Evolutionary conservation across 352 stramenopile genomes (phyloP).

Genomic region (Phytophthora macrochlamydospora): DNA sequence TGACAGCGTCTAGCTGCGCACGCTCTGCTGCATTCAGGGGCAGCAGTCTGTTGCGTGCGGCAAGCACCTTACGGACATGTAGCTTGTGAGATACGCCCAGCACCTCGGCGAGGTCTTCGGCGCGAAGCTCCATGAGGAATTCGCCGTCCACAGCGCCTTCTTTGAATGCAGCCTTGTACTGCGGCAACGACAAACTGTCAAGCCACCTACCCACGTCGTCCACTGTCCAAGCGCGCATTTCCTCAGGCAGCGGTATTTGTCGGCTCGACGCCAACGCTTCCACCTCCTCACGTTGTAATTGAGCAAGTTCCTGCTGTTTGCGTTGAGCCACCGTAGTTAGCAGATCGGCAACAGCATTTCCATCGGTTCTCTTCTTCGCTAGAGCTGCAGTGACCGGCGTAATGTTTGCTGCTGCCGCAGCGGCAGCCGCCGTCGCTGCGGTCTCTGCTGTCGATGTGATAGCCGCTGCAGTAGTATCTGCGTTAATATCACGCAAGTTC

Average conservation of each 20-base stretch:
- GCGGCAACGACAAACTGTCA: conserved; percentile 85
- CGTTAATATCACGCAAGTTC: conserved; percentile 93
- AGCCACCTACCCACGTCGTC: conserved; percentile 93
- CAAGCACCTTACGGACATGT: conserved; percentile 91
- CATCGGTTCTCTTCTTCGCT: conserved; percentile 61
- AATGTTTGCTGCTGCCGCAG: conserved; percentile 88
- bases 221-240: conserved; percentile 86
- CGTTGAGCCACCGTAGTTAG: conserved; percentile 64
- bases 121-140: conserved; percentile 91
- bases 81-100: conserved; percentile 92
- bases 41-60: conserved; percentile 87
- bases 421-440: conserved; percentile 83
- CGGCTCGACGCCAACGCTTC: conserved; percentile 54
- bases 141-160: conserved; percentile 92
- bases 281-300: conserved; percentile 59
- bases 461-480: conserved; percentile 89
- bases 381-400: conserved; percentile 42
- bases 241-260: conserved; percentile 67
- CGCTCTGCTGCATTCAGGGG: conserved; percentile 82
- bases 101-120: conserved; percentile 92
- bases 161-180: conserved; percentile 92
- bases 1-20: conserved; percentile 65
- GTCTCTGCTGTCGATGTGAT: conserved; percentile 90
- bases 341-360: conserved; percentile 69
- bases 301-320: conserved; percentile 78